Percentiles rank a stretch among this genome's conserved stretches.
Conservation (phyloP, 805 yeast genomes). For the Lipomyces kockii region DNA sequence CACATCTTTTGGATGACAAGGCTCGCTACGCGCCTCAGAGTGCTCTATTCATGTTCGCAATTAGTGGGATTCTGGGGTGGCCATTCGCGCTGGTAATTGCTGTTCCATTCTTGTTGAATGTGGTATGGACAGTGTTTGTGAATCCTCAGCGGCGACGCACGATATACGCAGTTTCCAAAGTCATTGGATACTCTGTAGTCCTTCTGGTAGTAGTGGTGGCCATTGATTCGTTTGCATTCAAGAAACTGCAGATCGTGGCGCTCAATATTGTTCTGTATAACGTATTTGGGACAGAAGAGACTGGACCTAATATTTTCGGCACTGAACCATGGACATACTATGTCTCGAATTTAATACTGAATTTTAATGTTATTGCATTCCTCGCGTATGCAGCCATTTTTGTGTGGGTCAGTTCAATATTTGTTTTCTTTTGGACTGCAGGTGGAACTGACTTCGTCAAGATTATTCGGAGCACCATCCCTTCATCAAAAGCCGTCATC, state of each 20-base stretch:
- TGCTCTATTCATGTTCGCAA: constrained; percentile 49
- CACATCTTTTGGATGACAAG: constrained; percentile 38
- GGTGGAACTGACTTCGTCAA: not conserved
- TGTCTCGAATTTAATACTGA: constrained; percentile 66
- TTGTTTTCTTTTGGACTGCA: not conserved
- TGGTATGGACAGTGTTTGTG: constrained; percentile 35
- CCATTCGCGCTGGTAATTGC: constrained; percentile 77
- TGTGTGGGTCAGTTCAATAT: constrained; percentile 23
- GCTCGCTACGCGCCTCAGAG: constrained; percentile 13
- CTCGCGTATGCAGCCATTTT: constrained; percentile 39
- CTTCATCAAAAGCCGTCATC: constrained; percentile 5
- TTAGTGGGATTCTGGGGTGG: constrained; percentile 91
- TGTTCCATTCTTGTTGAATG: constrained; percentile 57
- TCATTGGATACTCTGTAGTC: constrained; percentile 13
- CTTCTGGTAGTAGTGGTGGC: constrained; percentile 42
- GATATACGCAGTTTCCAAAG: constrained; percentile 33
- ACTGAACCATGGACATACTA: constrained; percentile 80
- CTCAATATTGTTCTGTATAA: constrained; percentile 82
- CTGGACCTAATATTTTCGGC: constrained; percentile 93
- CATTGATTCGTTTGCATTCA: constrained; percentile 68
- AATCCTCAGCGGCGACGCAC: constrained; percentile 4
- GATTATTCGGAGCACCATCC: constrained; percentile 6
- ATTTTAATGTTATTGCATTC: constrained; percentile 62
- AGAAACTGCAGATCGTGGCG: constrained; percentile 65
- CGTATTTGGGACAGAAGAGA: constrained; percentile 68